Evolutionary conservation across 192 early-diverging fungal species (phyloP).

Genomic region (Fimicolochytrium jonesii): DNA sequence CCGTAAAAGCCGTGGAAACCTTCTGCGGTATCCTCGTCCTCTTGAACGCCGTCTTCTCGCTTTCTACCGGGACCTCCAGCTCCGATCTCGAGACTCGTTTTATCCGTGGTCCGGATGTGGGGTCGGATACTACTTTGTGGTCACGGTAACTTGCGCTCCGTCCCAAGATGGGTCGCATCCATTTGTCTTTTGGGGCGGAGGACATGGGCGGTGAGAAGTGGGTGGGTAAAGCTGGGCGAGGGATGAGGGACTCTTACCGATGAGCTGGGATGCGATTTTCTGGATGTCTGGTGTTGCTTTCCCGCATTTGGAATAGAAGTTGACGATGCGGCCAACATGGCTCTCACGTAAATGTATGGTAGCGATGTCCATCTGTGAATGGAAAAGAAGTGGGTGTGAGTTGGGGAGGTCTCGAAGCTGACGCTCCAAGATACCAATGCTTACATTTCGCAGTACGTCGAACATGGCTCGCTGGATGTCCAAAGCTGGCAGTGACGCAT

Average conservation of each 20-base stretch:
- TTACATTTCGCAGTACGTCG: conserved; percentile 61
- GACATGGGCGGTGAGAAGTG: conserved; percentile 28
- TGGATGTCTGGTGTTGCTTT: conserved; percentile 65
- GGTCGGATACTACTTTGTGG: background rate
- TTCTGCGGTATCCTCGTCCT: conserved; percentile 12
- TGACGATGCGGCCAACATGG: conserved; percentile 76
- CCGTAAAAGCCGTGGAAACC: conserved; percentile 5
- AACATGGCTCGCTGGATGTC: conserved; percentile 84
- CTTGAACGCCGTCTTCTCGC: background rate
- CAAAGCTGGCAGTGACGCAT: conserved; percentile 82
- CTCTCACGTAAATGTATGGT: conserved; percentile 76
- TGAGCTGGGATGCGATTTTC: conserved; percentile 70
- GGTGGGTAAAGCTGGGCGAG: background rate
- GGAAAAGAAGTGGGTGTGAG: background rate
- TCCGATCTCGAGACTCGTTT: background rate
- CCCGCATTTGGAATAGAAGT: conserved; percentile 86
- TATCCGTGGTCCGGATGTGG: background rate
- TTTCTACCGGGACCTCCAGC: background rate
- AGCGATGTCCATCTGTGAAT: conserved; percentile 58
- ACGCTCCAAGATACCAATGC: background rate
- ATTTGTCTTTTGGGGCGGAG: no score
- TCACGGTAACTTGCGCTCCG: conserved; percentile 66
- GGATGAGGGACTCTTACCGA: conserved; percentile 16
- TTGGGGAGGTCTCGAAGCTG: background rate
- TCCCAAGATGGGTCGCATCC: conserved; percentile 81